Conservation (phyloP, 2,329 filamentous ascomycete genomes). For the Madurella mycetomatis region DNA sequence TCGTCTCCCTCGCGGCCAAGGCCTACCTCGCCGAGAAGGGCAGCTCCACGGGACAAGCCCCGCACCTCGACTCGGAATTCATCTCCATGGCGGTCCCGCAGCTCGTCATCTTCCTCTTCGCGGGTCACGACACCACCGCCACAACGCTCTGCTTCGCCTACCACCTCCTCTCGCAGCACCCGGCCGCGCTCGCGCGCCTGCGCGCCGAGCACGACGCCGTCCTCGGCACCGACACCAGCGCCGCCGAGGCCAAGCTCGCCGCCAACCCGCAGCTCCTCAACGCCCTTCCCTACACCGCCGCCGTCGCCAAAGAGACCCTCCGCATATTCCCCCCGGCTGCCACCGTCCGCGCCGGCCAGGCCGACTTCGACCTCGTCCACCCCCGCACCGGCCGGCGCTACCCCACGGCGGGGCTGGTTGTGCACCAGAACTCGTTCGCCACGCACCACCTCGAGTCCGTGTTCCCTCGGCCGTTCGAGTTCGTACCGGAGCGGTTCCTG, state of each 20-base stretch:
- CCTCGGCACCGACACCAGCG: constrained; percentile 40
- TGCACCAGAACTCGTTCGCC: constrained; percentile 22
- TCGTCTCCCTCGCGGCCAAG: constrained; percentile 29
- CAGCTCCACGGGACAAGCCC: not conserved
- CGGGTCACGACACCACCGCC: constrained; percentile 22
- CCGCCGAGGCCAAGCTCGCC: constrained; percentile 36
- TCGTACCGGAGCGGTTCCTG: constrained; percentile 35
- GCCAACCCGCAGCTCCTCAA: constrained; percentile 44
- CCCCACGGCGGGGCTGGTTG: constrained; percentile 36
- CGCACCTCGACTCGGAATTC: constrained; percentile 3
- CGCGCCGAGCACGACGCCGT: constrained; percentile 35
- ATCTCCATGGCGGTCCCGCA: constrained; percentile 9
- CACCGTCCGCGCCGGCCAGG: constrained; percentile 35
- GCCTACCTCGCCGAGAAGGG: constrained; percentile 21
- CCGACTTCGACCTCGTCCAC: constrained; percentile 37
- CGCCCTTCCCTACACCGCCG: constrained; percentile 47
- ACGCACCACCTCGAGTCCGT: constrained; percentile 32
- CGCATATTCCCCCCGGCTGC: constrained; percentile 47
- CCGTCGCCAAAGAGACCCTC: constrained; percentile 50
- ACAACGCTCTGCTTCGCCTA: constrained; percentile 14
- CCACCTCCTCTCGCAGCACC: constrained; percentile 20
- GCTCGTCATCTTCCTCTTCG: constrained; percentile 13
- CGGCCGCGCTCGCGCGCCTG: constrained; percentile 22
- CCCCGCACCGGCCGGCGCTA: constrained; percentile 39
- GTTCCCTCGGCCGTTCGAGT: constrained; percentile 36